phyloP scores from a whole-genome alignment of 2,329 filamentous ascomycete genomes.

The Fusarium bactridioides region DNA sequence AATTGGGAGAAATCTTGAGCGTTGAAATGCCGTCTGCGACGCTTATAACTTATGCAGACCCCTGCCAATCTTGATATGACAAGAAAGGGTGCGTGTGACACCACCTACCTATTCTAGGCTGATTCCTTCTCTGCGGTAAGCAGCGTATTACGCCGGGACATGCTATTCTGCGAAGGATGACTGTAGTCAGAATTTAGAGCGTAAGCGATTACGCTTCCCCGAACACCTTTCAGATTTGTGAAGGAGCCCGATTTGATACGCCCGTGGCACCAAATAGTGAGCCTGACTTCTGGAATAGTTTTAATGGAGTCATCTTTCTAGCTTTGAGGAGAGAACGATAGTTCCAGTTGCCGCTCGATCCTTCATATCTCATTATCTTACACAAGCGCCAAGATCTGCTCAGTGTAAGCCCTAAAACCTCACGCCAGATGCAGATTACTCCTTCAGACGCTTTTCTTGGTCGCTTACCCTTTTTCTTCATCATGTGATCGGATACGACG shows the following conservation, averaged over 20 bases:
- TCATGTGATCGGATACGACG: no score
- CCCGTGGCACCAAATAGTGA: no score
- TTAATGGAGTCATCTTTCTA: no score
- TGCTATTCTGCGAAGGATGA: not conserved
- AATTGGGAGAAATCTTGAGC: rapidly evolving
- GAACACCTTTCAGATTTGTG: not conserved
- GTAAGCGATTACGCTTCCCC: not conserved
- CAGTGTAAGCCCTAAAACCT: not conserved
- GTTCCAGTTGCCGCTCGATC: not conserved
- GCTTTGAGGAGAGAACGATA: not conserved
- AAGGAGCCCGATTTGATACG: not conserved
- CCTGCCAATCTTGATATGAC: not conserved
- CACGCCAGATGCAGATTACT: not conserved
- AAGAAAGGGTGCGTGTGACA: not conserved
- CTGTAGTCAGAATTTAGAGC: slow-evolving; percentile 1
- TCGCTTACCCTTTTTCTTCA: not conserved
- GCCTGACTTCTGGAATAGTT: not conserved
- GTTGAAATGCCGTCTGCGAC: no score
- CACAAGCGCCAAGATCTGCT: not conserved
- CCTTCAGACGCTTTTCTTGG: no score
- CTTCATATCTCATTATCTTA: not conserved
- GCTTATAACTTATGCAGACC: not conserved
- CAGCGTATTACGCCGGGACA: not conserved
- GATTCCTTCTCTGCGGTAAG: not conserved
- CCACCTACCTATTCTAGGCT: not conserved